phyloP scores from a whole-genome alignment of 352 stramenopile species.

The Thalassiosira exigua region DNA sequence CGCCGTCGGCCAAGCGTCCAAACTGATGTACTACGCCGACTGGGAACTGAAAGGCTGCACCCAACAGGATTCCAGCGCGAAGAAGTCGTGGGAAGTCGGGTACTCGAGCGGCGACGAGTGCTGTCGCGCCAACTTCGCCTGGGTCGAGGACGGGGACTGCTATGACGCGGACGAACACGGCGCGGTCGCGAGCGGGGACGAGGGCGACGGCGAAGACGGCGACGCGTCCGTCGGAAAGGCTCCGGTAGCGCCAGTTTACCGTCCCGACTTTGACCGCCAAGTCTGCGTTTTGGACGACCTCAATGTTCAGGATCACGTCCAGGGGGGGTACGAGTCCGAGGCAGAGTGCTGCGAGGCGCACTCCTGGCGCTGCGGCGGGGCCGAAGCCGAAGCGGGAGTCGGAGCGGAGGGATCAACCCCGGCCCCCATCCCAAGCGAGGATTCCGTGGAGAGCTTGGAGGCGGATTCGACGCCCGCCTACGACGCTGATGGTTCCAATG shows the following conservation, averaged over 20 bases:
- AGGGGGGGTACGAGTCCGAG: background rate
- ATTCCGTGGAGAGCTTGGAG: no score
- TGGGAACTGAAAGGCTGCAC: background rate
- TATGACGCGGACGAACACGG: background rate
- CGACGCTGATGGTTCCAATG: no score
- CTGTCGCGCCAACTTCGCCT: background rate
- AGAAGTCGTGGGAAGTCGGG: background rate
- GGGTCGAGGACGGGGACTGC: background rate
- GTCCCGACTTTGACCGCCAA: background rate
- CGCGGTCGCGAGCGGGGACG: background rate
- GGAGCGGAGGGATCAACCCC: no score
- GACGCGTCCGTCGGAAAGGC: background rate
- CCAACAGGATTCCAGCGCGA: background rate
- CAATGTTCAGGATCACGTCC: background rate
- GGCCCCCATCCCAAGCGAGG: no score
- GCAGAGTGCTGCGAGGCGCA: background rate
- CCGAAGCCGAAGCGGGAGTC: no score
- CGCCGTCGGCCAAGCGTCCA: background rate
- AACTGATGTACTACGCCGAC: constrained; percentile 4
- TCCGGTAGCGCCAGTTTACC: background rate
- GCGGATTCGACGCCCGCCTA: no score
- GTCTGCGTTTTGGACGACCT: background rate
- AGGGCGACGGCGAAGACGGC: background rate
- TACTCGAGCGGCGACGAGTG: background rate
- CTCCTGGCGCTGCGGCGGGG: no score